Conservation (phyloP, 345 rosid genomes). For the Cardamine resedifolia region DNA sequence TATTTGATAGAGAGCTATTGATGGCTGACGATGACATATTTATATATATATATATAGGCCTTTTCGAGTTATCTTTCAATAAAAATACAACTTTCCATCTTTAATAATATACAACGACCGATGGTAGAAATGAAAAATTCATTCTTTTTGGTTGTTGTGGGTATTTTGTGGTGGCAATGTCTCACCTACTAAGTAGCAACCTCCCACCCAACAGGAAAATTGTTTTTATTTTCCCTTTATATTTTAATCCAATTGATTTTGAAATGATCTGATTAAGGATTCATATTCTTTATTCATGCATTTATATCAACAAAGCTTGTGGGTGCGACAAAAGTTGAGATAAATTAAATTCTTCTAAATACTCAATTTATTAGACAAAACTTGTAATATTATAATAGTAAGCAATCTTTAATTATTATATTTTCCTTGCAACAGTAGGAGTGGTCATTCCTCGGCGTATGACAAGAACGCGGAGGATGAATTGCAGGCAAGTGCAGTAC, state of each 20-base stretch:
- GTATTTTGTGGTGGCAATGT: constrained; percentile 9
- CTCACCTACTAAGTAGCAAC: constrained; percentile 16
- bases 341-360: background rate
- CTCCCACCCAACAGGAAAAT: constrained; percentile 29
- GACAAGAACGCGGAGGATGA: constrained; percentile 88
- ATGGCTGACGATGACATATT: constrained; percentile 28
- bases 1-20: background rate
- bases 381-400: background rate
- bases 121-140: background rate
- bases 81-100: constrained; percentile 14
- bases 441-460: constrained; percentile 58
- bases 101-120: constrained; percentile 13
- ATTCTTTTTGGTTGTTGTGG: background rate
- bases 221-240: background rate
- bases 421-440: constrained; percentile 42
- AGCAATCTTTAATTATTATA: background rate
- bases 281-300: background rate
- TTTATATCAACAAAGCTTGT: background rate
- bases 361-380: background rate
- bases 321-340: background rate
- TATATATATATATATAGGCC: background rate
- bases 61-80: background rate
- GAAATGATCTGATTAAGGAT: background rate
- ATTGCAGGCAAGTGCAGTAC: constrained; percentile 48
- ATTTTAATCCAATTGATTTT: background rate